phyloP scores from a whole-genome alignment of 176 grass and related monocot genomes.

The Elymus sibiricus region DNA sequence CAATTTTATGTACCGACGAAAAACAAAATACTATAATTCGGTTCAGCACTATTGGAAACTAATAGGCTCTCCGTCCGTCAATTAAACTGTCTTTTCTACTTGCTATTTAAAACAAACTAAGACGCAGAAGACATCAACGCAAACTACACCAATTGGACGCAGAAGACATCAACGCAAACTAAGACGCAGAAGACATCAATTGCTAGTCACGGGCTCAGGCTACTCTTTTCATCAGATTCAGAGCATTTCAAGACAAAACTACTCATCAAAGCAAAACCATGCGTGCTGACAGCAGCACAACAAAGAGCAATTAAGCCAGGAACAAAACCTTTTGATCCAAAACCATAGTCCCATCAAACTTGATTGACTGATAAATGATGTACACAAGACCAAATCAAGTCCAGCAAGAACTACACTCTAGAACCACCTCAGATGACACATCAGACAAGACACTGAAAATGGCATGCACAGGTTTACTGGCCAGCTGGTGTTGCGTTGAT shows the following conservation, averaged over 20 bases:
- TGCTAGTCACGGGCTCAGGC: neutral
- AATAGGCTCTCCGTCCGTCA: no score
- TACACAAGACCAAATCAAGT: slow-evolving; percentile 21
- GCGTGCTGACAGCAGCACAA: neutral
- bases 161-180: no score
- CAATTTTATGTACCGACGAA: no score
- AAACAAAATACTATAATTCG: no score
- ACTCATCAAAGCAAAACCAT: neutral
- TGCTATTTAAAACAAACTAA: no score
- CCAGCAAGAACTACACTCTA: slow-evolving; percentile 26
- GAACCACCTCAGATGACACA: neutral
- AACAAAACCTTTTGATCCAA: slow-evolving; percentile 28
- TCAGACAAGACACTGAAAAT: neutral
- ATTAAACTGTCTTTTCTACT: no score
- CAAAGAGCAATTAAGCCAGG: neutral
- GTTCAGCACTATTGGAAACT: no score
- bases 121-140: no score
- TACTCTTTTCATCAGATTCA: neutral
- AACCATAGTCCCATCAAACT: neutral
- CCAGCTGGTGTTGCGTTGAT: slow-evolving; percentile 55
- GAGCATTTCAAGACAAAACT: neutral
- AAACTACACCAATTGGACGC: no score
- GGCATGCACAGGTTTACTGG: slow-evolving; percentile 13
- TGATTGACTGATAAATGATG: slow-evolving; percentile 26
- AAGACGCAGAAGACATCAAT: no score